Evolutionary conservation across 441 rosid species (phyloP).

Genomic region (Gossypium trilobum): DNA sequence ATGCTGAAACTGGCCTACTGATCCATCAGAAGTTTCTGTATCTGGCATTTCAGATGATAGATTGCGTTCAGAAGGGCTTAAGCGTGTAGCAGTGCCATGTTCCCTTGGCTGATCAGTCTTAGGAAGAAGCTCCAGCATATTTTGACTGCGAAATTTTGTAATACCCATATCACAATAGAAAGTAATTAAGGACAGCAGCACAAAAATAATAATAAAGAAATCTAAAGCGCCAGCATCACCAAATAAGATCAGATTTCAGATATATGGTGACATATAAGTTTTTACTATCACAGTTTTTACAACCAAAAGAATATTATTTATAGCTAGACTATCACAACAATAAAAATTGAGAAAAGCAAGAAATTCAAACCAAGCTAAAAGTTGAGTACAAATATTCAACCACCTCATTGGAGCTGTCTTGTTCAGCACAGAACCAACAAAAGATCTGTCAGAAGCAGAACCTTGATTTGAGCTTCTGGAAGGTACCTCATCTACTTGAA

Average conservation of each 20-base stretch:
- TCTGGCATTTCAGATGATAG: constrained; percentile 37
- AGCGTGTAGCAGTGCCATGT: constrained; percentile 28
- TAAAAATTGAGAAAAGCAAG: constrained; percentile 9
- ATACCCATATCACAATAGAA: neutral
- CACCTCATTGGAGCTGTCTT: constrained; percentile 51
- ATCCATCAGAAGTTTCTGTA: constrained; percentile 43
- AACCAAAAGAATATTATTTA: neutral
- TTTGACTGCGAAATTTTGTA: constrained; percentile 39
- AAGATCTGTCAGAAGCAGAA: constrained; percentile 36
- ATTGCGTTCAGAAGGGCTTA: constrained; percentile 36
- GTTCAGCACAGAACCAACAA: constrained; percentile 30
- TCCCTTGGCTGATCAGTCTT: constrained; percentile 64
- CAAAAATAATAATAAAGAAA: neutral
- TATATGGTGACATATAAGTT: neutral
- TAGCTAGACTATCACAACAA: neutral
- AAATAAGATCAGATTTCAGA: constrained; percentile 3
- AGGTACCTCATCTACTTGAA: constrained; percentile 34
- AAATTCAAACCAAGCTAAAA: neutral
- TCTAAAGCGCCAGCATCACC: neutral
- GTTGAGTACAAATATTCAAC: constrained; percentile 4
- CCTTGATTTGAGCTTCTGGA: constrained; percentile 32
- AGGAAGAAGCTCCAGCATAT: constrained; percentile 76
- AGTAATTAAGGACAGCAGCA: neutral
- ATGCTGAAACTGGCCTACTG: constrained; percentile 37
- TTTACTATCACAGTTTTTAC: neutral